A percentile compares a stretch with the other conserved stretches of the same genome.
phyloP scores from a whole-genome alignment of 345 rosid species.

The Gossypium bickii region DNA sequence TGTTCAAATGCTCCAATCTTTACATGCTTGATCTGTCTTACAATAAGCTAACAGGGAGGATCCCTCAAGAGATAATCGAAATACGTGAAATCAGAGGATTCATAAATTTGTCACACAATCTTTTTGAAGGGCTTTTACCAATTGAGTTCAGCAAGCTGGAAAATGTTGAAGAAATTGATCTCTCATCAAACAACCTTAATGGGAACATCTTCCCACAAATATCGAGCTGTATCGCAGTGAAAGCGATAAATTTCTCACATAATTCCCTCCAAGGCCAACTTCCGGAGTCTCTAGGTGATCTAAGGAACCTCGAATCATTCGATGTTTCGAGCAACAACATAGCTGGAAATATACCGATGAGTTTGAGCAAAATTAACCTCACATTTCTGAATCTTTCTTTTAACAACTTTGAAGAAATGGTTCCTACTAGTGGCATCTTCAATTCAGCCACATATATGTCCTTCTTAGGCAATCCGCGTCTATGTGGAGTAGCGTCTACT shows the following conservation, averaged over 20 bases:
- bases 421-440: constrained; percentile 51
- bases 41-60: constrained; percentile 42
- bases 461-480: constrained; percentile 36
- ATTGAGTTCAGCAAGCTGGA: constrained; percentile 49
- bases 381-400: constrained; percentile 42
- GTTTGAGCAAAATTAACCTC: constrained; percentile 37
- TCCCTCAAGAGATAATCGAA: constrained; percentile 36
- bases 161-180: constrained; percentile 48
- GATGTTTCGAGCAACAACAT: constrained; percentile 44
- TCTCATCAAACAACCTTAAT: constrained; percentile 43
- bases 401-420: constrained; percentile 41
- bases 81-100: constrained; percentile 34
- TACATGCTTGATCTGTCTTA: constrained; percentile 41
- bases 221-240: constrained; percentile 41
- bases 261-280: constrained; percentile 44
- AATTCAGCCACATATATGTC: constrained; percentile 30
- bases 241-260: constrained; percentile 30
- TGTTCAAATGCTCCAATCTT: constrained; percentile 35
- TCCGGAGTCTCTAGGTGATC: constrained; percentile 42
- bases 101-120: constrained; percentile 44
- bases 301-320: constrained; percentile 39
- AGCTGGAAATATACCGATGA: constrained; percentile 40
- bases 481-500: constrained; percentile 34
- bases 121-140: constrained; percentile 46
- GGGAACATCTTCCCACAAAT: constrained; percentile 43